phyloP scores from a whole-genome alignment of 768 basidiomycete species.

The Tricholoma saponaceum region DNA sequence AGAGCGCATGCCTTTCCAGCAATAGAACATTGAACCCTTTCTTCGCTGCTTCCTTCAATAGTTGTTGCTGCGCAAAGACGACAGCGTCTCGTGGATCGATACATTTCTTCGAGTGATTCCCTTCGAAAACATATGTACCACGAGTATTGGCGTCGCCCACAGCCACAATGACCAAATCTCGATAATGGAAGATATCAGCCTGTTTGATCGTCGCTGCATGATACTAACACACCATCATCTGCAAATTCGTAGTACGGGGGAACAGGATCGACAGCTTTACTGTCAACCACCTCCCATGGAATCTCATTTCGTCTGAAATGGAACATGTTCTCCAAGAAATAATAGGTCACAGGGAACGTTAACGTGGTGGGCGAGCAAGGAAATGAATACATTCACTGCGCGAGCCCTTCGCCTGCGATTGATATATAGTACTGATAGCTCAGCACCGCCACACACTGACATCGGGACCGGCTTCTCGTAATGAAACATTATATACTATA shows the following conservation, averaged over 20 bases:
- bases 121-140: slow-evolving; percentile 62
- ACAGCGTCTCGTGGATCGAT: slow-evolving; percentile 50
- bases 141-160: slow-evolving; percentile 49
- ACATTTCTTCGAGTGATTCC: slow-evolving; percentile 40
- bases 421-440: slow-evolving; percentile 8
- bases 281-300: slow-evolving; percentile 79
- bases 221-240: slow-evolving; percentile 45
- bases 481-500: neutral
- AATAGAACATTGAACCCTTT: slow-evolving; percentile 63
- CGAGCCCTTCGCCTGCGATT: slow-evolving; percentile 4
- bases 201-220: neutral
- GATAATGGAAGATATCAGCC: slow-evolving; percentile 3
- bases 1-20: slow-evolving; percentile 52
- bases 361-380: neutral
- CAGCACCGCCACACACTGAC: slow-evolving; percentile 11
- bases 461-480: neutral
- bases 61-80: slow-evolving; percentile 58
- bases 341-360: neutral
- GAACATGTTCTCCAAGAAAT: slow-evolving; percentile 26
- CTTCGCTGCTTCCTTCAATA: slow-evolving; percentile 50
- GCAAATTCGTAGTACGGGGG: slow-evolving; percentile 49
- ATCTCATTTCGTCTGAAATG: slow-evolving; percentile 52
- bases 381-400: slow-evolving; percentile 6
- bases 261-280: slow-evolving; percentile 59
- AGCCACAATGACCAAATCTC: slow-evolving; percentile 59